Base-by-base conservation (phyloP, 208 protist species). In the Acanthamoeba sp. region DNA sequence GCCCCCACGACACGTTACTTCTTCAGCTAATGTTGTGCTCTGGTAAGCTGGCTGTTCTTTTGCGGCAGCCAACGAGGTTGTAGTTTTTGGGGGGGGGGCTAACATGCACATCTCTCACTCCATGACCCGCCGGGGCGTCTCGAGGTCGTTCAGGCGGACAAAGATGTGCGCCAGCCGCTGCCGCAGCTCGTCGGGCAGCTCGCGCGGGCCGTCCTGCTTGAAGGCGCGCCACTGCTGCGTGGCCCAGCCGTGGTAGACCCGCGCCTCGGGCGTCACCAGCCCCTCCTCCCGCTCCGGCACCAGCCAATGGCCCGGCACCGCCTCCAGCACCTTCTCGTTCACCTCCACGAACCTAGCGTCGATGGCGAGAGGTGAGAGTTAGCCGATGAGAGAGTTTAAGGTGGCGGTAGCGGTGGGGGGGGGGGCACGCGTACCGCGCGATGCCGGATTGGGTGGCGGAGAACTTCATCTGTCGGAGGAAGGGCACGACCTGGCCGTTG, bases 401-500 rank as follows among this genome's bases (percentile, higher is more conserved):
- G 36, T n/a, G n/a, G n/a, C n/a, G n/a, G n/a, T n/a, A n/a, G n/a
- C n/a, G n/a, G n/a, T 48, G 42, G 10, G 42, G 3, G 42, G 3
- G 42, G 6, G 42, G 10, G 10, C 42, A 57, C 50, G 36, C 22
- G 52, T 45, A 88, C 80, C 80, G 3, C 22, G 45, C 22, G 36
- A 88, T 88, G 80, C 80, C 80, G 29, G 42, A 18, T 9, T 73
- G 7, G 87, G 32, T 73, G 87, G 59, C 40, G n/a, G 87, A 4
- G 36, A 73, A 76, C n/a, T 92, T 73, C 59, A 92, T 42, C 29
- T 92, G 50, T 3, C 87, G 87, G 20, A 92, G 52, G 59, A 92
- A 92, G 27, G 87, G 87, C 7, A 92, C 59, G 36, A 92, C 52
- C 59, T 92, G 57, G 32, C 40, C 40, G 57, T 92, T 92, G 87